Conservation (phyloP, 2,329 filamentous ascomycete genomes). For the Neonectria hederae region DNA sequence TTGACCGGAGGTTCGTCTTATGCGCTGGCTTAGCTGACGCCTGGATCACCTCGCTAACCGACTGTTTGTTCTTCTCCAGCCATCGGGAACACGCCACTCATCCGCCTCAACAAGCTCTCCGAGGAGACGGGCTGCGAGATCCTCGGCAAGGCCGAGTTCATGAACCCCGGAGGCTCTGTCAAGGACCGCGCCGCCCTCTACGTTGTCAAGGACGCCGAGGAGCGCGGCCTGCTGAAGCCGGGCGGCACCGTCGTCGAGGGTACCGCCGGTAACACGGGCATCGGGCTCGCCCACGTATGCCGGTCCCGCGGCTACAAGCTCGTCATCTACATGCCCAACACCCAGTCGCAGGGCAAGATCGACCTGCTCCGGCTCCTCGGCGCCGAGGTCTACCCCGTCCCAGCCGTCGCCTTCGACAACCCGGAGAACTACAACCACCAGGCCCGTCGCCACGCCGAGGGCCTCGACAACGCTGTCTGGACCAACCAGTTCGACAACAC, state of each 20-base stretch:
- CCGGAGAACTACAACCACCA: conserved; percentile 98
- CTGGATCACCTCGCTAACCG: not conserved
- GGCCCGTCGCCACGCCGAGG: conserved; percentile 87
- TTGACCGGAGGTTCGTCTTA: conserved; percentile 72
- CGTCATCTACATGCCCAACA: conserved; percentile 99
- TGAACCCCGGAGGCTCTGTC: conserved; percentile 95
- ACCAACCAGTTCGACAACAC: conserved; percentile 99
- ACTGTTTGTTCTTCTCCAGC: conserved; percentile 60
- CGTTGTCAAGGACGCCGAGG: conserved; percentile 93
- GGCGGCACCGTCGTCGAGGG: conserved; percentile 97
- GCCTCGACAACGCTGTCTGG: conserved; percentile 90
- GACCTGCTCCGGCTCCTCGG: conserved; percentile 90
- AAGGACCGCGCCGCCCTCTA: conserved; percentile 97
- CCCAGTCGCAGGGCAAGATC: conserved; percentile 97
- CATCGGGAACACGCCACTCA: conserved; percentile 96
- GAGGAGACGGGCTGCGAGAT: conserved; percentile 92
- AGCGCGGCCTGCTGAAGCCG: conserved; percentile 80
- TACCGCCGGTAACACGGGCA: conserved; percentile 97
- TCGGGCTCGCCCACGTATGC: conserved; percentile 96
- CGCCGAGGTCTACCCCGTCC: conserved; percentile 95
- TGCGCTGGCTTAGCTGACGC: not conserved
- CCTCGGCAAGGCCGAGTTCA: conserved; percentile 97
- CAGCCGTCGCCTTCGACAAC: conserved; percentile 94
- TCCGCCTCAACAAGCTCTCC: conserved; percentile 87
- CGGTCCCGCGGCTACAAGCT: conserved; percentile 90